Conservation (phyloP, 176 grass and related monocot genomes). For the Alloteropsis semialata region DNA sequence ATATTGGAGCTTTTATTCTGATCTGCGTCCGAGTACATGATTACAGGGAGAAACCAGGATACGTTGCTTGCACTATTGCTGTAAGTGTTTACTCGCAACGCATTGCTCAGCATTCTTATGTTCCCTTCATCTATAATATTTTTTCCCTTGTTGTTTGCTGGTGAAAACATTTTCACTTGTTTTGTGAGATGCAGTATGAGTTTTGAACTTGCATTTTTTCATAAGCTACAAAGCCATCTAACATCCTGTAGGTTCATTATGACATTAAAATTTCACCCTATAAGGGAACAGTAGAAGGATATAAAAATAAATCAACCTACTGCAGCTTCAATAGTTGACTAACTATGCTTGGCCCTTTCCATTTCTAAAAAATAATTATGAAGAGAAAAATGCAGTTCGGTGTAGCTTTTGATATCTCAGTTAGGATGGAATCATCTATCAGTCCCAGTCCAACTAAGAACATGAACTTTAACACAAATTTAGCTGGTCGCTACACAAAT, state of each 20-base stretch:
- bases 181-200: not conserved
- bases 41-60: constrained; percentile 90
- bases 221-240: not conserved
- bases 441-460: not conserved
- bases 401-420: not conserved
- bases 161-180: not conserved
- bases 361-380: not conserved
- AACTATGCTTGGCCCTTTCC: not conserved
- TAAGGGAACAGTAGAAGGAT: not conserved
- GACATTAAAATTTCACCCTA: not conserved
- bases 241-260: not conserved
- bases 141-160: not conserved
- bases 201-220: not conserved
- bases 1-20: constrained; percentile 86
- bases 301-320: not conserved
- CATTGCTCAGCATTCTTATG: not conserved
- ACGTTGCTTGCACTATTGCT: constrained; percentile 87
- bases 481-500: not conserved
- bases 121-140: not conserved
- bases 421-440: not conserved
- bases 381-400: not conserved
- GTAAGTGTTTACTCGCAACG: constrained; percentile 53
- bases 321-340: not conserved
- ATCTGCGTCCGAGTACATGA: constrained; percentile 78
- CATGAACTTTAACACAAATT: not conserved